A percentile compares a stretch with the other conserved stretches of the same genome.
phyloP scores from a whole-genome alignment of 192 early-diverging fungal genomes.

The Rhizoclosmatium sp. region DNA sequence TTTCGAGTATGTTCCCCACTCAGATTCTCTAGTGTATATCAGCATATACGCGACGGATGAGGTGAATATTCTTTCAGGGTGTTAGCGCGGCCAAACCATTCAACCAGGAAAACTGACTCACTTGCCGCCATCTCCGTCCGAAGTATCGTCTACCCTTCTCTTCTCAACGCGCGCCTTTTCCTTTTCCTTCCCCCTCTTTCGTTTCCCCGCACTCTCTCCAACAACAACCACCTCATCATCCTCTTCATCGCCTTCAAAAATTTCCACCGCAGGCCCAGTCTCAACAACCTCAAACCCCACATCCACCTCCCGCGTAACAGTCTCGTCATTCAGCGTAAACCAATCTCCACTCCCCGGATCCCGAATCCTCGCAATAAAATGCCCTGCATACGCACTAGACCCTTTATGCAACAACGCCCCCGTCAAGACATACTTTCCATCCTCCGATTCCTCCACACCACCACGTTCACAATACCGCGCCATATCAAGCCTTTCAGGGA shows the following conservation, averaged over 20 bases:
- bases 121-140: too few relatives aligned
- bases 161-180: not conserved
- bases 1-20: conserved; percentile 1
- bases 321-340: conserved; percentile 29
- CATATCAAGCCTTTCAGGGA: conserved; percentile 30
- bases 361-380: conserved; percentile 25
- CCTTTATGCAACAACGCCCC: conserved; percentile 24
- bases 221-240: not conserved
- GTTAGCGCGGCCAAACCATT: not conserved
- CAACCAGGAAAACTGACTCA: not conserved
- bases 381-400: conserved; percentile 26
- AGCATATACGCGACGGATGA: conserved; percentile 33
- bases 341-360: conserved; percentile 7
- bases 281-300: conserved; percentile 14
- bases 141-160: too few relatives aligned
- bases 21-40: conserved; percentile 6
- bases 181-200: conserved; percentile 9
- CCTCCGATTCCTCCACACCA: not conserved
- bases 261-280: too few relatives aligned
- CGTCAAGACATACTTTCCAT: not conserved
- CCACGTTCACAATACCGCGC: not conserved
- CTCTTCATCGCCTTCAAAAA: not conserved
- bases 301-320: not conserved
- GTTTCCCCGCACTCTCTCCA: not conserved
- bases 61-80: not conserved